phyloP scores from a whole-genome alignment of 2,329 filamentous ascomycete species.

The Nigrospora sphaerica region DNA sequence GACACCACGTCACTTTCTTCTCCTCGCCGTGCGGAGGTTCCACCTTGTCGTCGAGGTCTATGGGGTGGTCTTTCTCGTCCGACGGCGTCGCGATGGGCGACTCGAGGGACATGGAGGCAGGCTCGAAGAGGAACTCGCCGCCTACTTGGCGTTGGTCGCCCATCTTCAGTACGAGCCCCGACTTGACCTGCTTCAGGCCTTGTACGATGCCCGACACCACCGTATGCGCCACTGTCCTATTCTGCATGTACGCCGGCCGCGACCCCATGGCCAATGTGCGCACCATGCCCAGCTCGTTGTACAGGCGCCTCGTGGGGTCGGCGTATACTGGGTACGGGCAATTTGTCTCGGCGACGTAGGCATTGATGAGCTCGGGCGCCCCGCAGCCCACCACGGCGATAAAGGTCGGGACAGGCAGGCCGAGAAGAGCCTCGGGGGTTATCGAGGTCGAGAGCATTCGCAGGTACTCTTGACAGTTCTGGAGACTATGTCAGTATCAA shows the following conservation, averaged over 20 bases:
- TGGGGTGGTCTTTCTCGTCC: constrained; percentile 9
- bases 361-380: constrained; percentile 57
- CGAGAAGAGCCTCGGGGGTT: constrained; percentile 40
- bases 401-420: constrained; percentile 49
- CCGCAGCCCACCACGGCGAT: constrained; percentile 70
- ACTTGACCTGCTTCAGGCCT: constrained; percentile 49
- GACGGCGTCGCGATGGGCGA: constrained; percentile 37
- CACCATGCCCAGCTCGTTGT: constrained; percentile 61
- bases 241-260: constrained; percentile 56
- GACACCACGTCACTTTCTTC: constrained; percentile 69
- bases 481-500: background rate
- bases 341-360: constrained; percentile 55
- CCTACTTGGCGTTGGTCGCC: constrained; percentile 65
- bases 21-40: constrained; percentile 28
- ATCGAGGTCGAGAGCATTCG: constrained; percentile 54
- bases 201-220: constrained; percentile 49
- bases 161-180: constrained; percentile 52
- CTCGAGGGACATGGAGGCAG: constrained; percentile 27
- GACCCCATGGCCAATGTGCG: constrained; percentile 53
- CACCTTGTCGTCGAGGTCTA: constrained; percentile 6
- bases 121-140: constrained; percentile 73
- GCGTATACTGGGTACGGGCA: constrained; percentile 71
- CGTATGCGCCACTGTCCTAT: constrained; percentile 40
- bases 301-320: constrained; percentile 63
- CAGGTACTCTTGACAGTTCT: constrained; percentile 75